Evolutionary conservation across 2,329 filamentous ascomycete genomes (phyloP), one percentile per base, ranked within the genome.

Genomic region (Didymellaceae sp.): DNA sequence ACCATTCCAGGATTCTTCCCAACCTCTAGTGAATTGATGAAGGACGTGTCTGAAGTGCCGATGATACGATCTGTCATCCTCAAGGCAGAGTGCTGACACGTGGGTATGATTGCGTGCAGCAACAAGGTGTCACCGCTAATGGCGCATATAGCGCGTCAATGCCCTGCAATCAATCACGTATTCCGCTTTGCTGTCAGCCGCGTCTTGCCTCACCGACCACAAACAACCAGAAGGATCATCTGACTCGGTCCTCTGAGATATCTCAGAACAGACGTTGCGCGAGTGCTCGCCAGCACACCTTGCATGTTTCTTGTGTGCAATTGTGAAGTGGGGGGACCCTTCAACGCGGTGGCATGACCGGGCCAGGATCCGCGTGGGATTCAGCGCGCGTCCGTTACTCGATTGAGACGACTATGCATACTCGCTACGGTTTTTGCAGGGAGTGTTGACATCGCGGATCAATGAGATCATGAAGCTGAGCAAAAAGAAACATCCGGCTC

Each of bases 361-460:
- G 30, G 34, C 57, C 49, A 55, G 35, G 33, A 48, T 52, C 49
- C 28, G 42, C 43, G 47, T 41, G 20, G 57, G 34, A 45, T 48
- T 31, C 38, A 42, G 52, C 40, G 46, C 48, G 38, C 45, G 31
- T 59, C 49, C 47, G 35, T 58, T 50, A 46, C 58, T 45, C 43
- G 35, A 54, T 59, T 48, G 11, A 58, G 57, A 50, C 8, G 30
- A 28, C 37, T 46, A 31, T 54, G 58, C 58, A 61, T 59, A 41
- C 25, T 49, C 45, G 32, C 41, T 44, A 43, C 39, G 32, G 17
- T 44, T 30, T n/a, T 45, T 21, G 24, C 38, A 34, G 33, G 31
- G 28, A 24, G 43, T 16, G 20, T 14, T 7, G 14, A 17, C 21
- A 3, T 9, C 13, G 31, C 20, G n/a, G 30, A 28, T 17, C 16